phyloP scores from a whole-genome alignment of 495 filamentous ascomycete species.

The Massariosphaeria phaeospora region DNA sequence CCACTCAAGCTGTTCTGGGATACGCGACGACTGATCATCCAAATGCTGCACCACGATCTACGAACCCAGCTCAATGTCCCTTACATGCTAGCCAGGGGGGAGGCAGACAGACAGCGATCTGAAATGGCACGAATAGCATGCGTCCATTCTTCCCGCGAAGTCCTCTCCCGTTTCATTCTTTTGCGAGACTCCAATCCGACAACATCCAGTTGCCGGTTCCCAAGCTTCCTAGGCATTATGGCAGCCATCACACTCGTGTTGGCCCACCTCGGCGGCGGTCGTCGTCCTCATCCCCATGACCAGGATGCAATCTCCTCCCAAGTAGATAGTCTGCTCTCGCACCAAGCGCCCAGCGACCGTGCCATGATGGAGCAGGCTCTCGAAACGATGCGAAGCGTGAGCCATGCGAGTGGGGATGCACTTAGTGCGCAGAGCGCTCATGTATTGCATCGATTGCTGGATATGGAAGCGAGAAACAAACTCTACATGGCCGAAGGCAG shows the following conservation, averaged over 20 bases:
- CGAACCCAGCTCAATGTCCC: slow-evolving; percentile 18
- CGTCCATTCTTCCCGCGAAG: slow-evolving; percentile 41
- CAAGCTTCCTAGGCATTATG: slow-evolving; percentile 43
- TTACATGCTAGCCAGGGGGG: slow-evolving; percentile 15
- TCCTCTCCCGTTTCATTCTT: slow-evolving; percentile 40
- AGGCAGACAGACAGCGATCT: slow-evolving; percentile 10
- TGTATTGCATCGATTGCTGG: background rate
- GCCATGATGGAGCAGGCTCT: background rate
- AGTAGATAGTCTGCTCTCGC: background rate
- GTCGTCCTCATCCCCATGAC: background rate
- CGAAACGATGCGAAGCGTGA: background rate
- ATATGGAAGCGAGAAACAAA: background rate
- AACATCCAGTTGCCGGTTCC: slow-evolving; percentile 37
- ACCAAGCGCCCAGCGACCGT: background rate
- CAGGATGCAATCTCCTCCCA: background rate
- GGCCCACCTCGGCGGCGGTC: slow-evolving; percentile 31
- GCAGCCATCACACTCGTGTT: slow-evolving; percentile 39
- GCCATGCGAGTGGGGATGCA: background rate
- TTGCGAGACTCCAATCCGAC: slow-evolving; percentile 33
- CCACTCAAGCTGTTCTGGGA: slow-evolving; percentile 22
- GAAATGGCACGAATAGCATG: slow-evolving; percentile 42
- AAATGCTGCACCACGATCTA: slow-evolving; percentile 16
- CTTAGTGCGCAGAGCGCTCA: background rate
- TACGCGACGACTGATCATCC: slow-evolving; percentile 31
- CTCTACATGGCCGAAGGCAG: background rate